Percentiles rank a stretch among this genome's conserved stretches.
phyloP scores from a whole-genome alignment of 306 rosid genomes.

The Macrotyloma uniflorum region DNA sequence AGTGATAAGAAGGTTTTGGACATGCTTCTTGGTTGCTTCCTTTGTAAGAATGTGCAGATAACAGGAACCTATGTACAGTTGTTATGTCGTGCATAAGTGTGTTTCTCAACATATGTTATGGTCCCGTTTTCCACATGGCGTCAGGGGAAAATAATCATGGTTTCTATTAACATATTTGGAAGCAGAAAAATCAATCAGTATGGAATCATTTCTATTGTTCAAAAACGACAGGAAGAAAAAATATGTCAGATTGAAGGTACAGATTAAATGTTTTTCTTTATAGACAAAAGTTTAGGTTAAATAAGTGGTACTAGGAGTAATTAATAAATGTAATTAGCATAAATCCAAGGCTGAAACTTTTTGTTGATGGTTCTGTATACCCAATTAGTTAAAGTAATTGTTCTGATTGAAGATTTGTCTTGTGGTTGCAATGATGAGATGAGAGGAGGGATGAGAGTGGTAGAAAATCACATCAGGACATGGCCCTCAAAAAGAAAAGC shows the following conservation, averaged over 20 bases:
- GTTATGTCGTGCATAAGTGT: not conserved
- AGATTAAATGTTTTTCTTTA: not conserved
- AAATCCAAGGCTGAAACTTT: not conserved
- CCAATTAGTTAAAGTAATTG: not conserved
- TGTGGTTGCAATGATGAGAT: not conserved
- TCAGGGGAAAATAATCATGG: too few species aligned
- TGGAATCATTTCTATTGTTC: too few species aligned
- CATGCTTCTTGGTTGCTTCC: conserved; percentile 21
- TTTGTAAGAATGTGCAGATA: not conserved
- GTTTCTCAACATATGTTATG: not conserved
- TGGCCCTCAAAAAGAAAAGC: not conserved
- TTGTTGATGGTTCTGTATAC: not conserved
- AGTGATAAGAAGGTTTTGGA: not conserved
- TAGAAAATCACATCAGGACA: not conserved
- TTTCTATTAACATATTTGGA: too few species aligned
- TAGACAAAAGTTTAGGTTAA: not conserved
- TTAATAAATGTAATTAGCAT: not conserved
- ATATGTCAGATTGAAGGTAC: not conserved
- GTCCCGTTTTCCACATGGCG: not conserved
- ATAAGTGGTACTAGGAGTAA: not conserved
- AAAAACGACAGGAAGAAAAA: not conserved
- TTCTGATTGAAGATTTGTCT: not conserved
- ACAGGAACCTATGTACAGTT: not conserved
- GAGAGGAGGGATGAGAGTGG: not conserved
- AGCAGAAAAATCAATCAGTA: too few species aligned